phyloP scores from a whole-genome alignment of 2,329 filamentous ascomycete genomes.

The Exserohilum rostratum region DNA sequence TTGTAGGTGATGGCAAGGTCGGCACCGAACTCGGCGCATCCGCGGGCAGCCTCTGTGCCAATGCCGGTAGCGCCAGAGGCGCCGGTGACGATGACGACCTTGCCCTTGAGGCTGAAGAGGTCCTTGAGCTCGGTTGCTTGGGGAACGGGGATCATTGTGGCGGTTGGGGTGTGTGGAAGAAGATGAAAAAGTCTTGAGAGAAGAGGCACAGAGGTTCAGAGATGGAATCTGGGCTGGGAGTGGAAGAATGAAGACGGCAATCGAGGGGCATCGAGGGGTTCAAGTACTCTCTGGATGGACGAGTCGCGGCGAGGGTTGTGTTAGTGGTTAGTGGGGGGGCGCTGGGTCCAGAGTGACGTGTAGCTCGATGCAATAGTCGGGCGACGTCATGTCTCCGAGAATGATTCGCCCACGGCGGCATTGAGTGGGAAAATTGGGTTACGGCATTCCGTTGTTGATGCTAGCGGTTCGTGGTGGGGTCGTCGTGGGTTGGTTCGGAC shows the following conservation, averaged over 20 bases:
- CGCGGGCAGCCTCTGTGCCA: constrained; percentile 70
- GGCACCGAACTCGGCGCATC: constrained; percentile 68
- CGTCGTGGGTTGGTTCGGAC: constrained; percentile 22
- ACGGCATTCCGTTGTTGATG: constrained; percentile 19
- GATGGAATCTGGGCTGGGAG: constrained; percentile 20
- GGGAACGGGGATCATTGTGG: constrained; percentile 57
- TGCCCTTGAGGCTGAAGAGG: constrained; percentile 60
- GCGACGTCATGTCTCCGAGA: constrained; percentile 25
- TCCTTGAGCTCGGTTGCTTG: constrained; percentile 64
- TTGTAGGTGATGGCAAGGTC: constrained; percentile 71
- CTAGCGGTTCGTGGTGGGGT: constrained; percentile 25
- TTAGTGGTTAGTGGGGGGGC: constrained; percentile 39
- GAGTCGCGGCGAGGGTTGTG: constrained; percentile 28
- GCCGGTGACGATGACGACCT: constrained; percentile 59
- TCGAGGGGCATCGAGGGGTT: constrained; percentile 36
- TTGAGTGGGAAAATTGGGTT: constrained; percentile 30
- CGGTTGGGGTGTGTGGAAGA: constrained; percentile 41
- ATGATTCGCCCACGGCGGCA: constrained; percentile 28
- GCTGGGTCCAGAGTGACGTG: constrained; percentile 37
- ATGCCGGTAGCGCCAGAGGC: constrained; percentile 69
- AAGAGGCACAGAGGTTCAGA: background rate
- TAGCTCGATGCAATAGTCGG: constrained; percentile 18
- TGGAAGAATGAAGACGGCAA: constrained; percentile 13
- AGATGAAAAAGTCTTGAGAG: background rate
- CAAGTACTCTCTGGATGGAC: constrained; percentile 38